phyloP scores from a whole-genome alignment of 2,329 filamentous ascomycete species.

The Aspergillus vadensis region DNA sequence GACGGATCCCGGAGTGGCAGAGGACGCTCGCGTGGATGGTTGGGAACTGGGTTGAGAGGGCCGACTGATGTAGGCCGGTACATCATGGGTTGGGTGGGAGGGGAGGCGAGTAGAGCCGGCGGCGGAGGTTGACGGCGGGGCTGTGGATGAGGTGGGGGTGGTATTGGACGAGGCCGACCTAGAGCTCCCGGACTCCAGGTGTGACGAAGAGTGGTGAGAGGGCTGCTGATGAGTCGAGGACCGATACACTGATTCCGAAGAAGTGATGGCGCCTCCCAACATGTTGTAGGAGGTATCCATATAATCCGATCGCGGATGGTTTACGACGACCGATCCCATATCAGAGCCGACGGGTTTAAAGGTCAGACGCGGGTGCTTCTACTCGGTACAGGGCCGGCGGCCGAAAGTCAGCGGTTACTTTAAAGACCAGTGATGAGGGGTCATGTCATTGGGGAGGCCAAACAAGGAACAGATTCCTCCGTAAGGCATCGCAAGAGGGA shows the following conservation, averaged over 20 bases:
- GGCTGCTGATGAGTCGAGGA: slow-evolving; percentile 31
- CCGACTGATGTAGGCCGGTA: slow-evolving; percentile 39
- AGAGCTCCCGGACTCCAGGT: slow-evolving; percentile 30
- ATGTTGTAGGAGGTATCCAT: slow-evolving; percentile 73
- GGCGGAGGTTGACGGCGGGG: slow-evolving; percentile 38
- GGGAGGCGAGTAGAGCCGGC: slow-evolving; percentile 37
- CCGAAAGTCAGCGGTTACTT: slow-evolving; percentile 19
- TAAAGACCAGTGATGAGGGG: background rate
- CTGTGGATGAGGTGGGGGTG: slow-evolving; percentile 40
- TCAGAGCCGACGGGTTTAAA: slow-evolving; percentile 34
- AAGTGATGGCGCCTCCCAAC: slow-evolving; percentile 51
- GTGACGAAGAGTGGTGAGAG: slow-evolving; percentile 28
- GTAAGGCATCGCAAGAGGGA: background rate
- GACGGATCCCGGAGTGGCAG: slow-evolving; percentile 23
- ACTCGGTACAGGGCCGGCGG: slow-evolving; percentile 14
- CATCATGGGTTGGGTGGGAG: slow-evolving; percentile 33
- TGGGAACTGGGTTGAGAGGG: slow-evolving; percentile 29
- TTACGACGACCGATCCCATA: slow-evolving; percentile 64
- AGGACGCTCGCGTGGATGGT: slow-evolving; percentile 28
- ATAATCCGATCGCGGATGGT: slow-evolving; percentile 73
- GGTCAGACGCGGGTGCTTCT: slow-evolving; percentile 11
- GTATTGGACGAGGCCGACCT: slow-evolving; percentile 36
- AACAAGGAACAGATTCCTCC: slow-evolving; percentile 8
- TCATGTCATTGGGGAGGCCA: background rate
- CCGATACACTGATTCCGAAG: slow-evolving; percentile 43